Conservation (phyloP, 345 rosid species). For the Diplotaxis tenuifolia region DNA sequence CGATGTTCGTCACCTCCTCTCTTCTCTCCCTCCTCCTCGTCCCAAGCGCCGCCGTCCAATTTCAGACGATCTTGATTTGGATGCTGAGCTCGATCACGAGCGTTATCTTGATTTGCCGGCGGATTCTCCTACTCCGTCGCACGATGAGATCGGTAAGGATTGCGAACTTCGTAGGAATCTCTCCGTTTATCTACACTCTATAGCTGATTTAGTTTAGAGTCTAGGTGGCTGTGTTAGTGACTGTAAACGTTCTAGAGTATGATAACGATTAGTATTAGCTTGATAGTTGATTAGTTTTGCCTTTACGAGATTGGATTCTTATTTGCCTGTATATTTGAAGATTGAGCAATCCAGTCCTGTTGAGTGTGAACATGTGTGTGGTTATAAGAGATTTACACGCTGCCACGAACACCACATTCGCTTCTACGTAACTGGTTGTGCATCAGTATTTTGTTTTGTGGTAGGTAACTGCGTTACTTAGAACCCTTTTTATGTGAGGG, state of each 20-base stretch:
- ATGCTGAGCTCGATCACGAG: constrained; percentile 72
- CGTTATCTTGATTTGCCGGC: constrained; percentile 70
- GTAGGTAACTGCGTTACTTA: too few relatives aligned
- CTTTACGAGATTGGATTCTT: not conserved
- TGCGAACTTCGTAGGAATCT: not conserved
- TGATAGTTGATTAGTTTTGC: not conserved
- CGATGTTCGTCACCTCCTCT: constrained; percentile 95
- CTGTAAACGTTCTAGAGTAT: not conserved
- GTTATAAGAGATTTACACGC: not conserved
- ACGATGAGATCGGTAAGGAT: constrained; percentile 47
- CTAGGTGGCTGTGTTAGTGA: not conserved
- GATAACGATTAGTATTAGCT: not conserved
- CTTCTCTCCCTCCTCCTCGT: constrained; percentile 76
- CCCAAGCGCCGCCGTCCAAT: constrained; percentile 45
- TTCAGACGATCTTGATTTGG: constrained; percentile 40
- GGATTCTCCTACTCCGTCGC: constrained; percentile 38
- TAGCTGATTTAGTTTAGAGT: not conserved
- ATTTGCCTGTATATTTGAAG: not conserved
- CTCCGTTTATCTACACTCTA: not conserved
- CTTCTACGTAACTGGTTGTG: not conserved
- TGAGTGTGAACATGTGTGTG: not conserved
- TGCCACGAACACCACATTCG: not conserved
- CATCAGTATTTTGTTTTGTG: too few relatives aligned
- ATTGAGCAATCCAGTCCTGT: not conserved
- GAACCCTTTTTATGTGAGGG: not conserved